phyloP scores from a whole-genome alignment of 345 rosid genomes.

The Eucalyptus grandis region DNA sequence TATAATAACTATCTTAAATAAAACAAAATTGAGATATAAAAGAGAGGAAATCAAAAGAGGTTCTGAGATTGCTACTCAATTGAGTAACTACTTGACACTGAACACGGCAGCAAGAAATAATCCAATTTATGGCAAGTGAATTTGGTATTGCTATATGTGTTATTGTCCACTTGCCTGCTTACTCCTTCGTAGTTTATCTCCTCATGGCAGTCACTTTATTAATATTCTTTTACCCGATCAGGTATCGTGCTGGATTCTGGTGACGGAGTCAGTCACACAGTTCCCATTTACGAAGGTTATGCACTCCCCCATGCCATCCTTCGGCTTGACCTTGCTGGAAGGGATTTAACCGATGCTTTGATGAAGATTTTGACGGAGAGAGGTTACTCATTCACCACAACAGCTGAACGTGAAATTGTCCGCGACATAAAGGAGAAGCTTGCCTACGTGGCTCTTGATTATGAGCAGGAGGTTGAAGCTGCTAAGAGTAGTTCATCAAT shows the following conservation, averaged over 20 bases:
- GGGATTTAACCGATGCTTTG: slow-evolving; percentile 50
- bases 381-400: slow-evolving; percentile 24
- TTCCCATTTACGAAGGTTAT: slow-evolving; percentile 56
- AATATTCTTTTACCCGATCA: background rate
- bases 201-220: background rate
- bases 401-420: slow-evolving; percentile 28
- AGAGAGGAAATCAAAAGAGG: background rate
- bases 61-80: background rate
- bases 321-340: slow-evolving; percentile 53
- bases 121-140: background rate
- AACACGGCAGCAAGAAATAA: background rate
- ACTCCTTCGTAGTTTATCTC: background rate
- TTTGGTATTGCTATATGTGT: background rate
- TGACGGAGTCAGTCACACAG: slow-evolving; percentile 52
- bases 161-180: background rate
- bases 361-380: slow-evolving; percentile 48
- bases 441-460: slow-evolving; percentile 20
- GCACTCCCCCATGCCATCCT: slow-evolving; percentile 66
- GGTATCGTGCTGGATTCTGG: slow-evolving; percentile 60
- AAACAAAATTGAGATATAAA: background rate
- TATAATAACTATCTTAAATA: background rate
- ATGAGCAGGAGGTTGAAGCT: slow-evolving; percentile 20
- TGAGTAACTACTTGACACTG: background rate
- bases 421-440: slow-evolving; percentile 23
- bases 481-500: slow-evolving; percentile 21